Evolutionary conservation across 2,329 filamentous ascomycete species (phyloP), one percentile per base, ranked within the genome.

Genomic region (Coniochaeta pulveracea): DNA sequence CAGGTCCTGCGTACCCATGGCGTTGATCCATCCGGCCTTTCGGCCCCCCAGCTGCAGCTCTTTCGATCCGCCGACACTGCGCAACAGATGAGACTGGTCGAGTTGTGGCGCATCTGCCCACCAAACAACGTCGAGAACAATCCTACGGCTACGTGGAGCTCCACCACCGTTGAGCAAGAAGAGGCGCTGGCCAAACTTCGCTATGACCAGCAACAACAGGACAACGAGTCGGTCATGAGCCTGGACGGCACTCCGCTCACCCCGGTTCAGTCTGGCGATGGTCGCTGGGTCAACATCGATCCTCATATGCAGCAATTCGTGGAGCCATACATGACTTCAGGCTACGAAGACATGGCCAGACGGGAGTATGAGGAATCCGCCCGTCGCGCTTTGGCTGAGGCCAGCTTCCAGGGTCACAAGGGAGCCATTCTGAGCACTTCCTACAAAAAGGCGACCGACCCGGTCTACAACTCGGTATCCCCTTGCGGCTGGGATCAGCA

Each of bases 61-160:
- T 93, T 93, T 64, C 73, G 73, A 43, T 75, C 78, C 40, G 85
- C 84, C 34, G 77, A 82, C 37, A 61, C 71, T 16, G 66, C 78
- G 26, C 84, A 93, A 54, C 75, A 80, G 47, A 60, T 77, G 37
- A 74, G 84, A 15, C 66, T 94, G 11, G 65, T 93, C 24, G 80
- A 93, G 52, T 73, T 93, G 11, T 94, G 86, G 86, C 77, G 75
- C 38, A 85, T 88, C 43, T 84, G 76, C 37, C 83, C 83, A 15
- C 82, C 81, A 0, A 69, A 64, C 26, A 72, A 69, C 40, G 61
- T 55, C 37, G 63, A 60, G 31, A 66, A 70, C 34, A 71, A 73
- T 42, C 61, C 66, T 3, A 58, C 64, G 8, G 50, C 74, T 8
- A 64, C 68, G 4, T 70, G 65, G 65, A 63, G 54, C 40, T 19